Conservation (phyloP, 2,329 filamentous ascomycete species). For the Laburnicola sp. region DNA sequence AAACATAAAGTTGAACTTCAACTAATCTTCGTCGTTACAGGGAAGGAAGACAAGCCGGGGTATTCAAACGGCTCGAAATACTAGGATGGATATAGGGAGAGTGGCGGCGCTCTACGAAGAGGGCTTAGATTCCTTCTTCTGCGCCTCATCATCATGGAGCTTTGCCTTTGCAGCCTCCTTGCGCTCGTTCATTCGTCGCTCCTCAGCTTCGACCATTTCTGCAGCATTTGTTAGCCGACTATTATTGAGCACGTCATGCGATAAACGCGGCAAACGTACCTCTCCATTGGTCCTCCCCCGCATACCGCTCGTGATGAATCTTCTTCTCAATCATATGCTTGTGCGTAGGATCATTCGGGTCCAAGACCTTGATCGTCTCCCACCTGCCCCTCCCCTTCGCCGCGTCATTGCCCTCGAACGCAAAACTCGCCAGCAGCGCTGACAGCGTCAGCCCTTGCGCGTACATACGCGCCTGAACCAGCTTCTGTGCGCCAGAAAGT, state of each 20-base stretch:
- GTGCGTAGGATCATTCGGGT: conserved; percentile 80
- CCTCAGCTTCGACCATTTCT: conserved; percentile 85
- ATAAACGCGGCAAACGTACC: conserved; percentile 54
- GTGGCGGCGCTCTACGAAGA: not conserved
- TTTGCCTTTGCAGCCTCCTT: conserved; percentile 33
- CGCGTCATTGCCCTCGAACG: conserved; percentile 79
- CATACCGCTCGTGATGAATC: conserved; percentile 83
- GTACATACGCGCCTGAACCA: conserved; percentile 93
- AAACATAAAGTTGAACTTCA: not conserved
- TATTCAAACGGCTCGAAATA: too few relatives aligned
- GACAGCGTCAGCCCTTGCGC: conserved; percentile 86
- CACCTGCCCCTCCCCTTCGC: conserved; percentile 74
- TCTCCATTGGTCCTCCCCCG: conserved; percentile 92
- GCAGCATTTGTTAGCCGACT: conserved; percentile 22
- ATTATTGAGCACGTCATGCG: not conserved
- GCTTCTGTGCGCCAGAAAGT: conserved; percentile 76
- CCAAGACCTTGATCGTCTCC: conserved; percentile 81
- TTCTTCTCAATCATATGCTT: conserved; percentile 83
- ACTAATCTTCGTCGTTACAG: not conserved
- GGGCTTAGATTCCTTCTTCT: conserved; percentile 27
- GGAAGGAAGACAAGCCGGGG: not conserved
- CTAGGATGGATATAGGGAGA: not conserved
- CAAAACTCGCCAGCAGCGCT: conserved; percentile 79
- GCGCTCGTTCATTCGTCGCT: conserved; percentile 61
- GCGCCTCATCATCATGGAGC: conserved; percentile 22